phyloP scores from a whole-genome alignment of 495 filamentous ascomycete genomes.

The Terfezia claveryi region DNA sequence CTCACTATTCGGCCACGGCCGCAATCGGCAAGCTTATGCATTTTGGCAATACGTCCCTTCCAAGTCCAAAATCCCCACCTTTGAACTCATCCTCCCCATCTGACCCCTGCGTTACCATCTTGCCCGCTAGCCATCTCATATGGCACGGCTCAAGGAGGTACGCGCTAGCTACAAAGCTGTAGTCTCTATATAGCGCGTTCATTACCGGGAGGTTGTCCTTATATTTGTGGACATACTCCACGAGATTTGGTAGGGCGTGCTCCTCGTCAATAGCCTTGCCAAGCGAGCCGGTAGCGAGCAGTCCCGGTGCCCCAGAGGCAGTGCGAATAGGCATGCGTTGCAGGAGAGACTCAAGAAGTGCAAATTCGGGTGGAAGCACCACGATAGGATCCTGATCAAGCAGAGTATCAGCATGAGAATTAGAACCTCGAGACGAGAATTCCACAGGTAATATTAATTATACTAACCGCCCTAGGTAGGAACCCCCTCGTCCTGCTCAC shows the following conservation, averaged over 20 bases:
- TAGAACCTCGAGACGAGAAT: constrained; percentile 5
- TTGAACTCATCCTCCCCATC: not conserved
- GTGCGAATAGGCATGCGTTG: constrained; percentile 55
- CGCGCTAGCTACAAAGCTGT: constrained; percentile 68
- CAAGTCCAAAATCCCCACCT: constrained; percentile 40
- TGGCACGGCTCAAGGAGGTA: constrained; percentile 93
- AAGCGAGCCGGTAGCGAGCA: constrained; percentile 48
- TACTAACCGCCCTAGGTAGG: constrained; percentile 30
- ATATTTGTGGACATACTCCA: constrained; percentile 45
- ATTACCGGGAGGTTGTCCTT: constrained; percentile 43
- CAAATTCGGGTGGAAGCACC: constrained; percentile 44
- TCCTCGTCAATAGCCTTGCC: constrained; percentile 43
- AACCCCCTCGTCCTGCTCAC: constrained; percentile 71
- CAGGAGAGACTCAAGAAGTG: constrained; percentile 43
- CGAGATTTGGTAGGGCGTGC: constrained; percentile 43
- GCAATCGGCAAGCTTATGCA: constrained; percentile 53
- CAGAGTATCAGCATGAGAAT: constrained; percentile 10
- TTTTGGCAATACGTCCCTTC: constrained; percentile 43
- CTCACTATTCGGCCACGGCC: constrained; percentile 58
- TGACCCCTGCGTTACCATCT: not conserved
- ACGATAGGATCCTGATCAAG: constrained; percentile 33
- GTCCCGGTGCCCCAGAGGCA: constrained; percentile 42
- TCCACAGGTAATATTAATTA: not conserved
- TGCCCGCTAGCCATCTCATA: constrained; percentile 28
- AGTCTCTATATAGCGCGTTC: constrained; percentile 73